Percentiles rank a stretch among this genome's conserved stretches.
phyloP scores from a whole-genome alignment of 352 stramenopile genomes.

The Globisporangium echinulatum region DNA sequence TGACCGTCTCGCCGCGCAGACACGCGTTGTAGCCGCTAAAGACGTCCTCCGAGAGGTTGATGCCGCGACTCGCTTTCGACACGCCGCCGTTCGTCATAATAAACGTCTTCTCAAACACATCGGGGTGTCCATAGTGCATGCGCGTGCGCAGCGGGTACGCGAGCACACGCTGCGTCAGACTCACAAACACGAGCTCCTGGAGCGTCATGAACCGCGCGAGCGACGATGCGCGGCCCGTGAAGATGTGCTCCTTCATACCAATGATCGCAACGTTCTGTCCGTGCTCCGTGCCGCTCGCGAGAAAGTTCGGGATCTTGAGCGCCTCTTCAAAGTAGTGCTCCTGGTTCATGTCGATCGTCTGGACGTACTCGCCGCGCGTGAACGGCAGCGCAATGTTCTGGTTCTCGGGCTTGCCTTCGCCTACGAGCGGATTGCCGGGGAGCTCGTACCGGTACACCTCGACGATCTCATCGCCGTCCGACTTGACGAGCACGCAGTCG shows the following conservation, averaged over 20 bases:
- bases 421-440: conserved; percentile 74
- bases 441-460: conserved; percentile 86
- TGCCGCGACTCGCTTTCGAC: conserved; percentile 83
- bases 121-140: conserved; percentile 86
- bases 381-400: conserved; percentile 85
- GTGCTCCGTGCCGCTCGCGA: conserved; percentile 65
- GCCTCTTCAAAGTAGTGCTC: conserved; percentile 88
- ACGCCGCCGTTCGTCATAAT: conserved; percentile 82
- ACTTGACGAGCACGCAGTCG: conserved; percentile 79
- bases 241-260: conserved; percentile 88
- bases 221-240: conserved; percentile 79
- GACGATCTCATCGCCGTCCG: conserved; percentile 79
- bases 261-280: conserved; percentile 76
- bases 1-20: conserved; percentile 70
- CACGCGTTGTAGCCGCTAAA: conserved; percentile 84
- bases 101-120: conserved; percentile 87
- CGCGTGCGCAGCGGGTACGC: conserved; percentile 66
- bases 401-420: conserved; percentile 85
- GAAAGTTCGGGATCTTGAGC: conserved; percentile 86
- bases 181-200: conserved; percentile 85
- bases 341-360: conserved; percentile 91
- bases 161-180: conserved; percentile 79
- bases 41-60: conserved; percentile 88
- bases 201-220: conserved; percentile 85
- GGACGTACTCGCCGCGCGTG: conserved; percentile 79